These are phyloP conservation scores for Gnomoniopsis sp. DNA, from an alignment of 2,329 filamentous ascomycete species.

Conservation along the genomic window DNA sequence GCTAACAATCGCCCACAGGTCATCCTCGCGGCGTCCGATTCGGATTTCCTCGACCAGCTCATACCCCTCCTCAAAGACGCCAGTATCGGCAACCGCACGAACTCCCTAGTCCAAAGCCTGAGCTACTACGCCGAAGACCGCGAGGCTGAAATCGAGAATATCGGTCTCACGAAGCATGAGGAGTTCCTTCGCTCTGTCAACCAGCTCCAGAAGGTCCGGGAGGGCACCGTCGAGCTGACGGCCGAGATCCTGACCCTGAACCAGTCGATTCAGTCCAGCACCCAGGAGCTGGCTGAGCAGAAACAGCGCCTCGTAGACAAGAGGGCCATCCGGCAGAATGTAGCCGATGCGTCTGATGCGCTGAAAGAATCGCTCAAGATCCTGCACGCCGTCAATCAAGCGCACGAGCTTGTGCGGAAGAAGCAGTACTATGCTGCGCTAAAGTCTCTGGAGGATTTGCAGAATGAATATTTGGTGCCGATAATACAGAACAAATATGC, in stretches of 20 bases:
- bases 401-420: constrained; percentile 84
- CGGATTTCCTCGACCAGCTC: constrained; percentile 92
- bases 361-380: constrained; percentile 91
- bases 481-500: constrained; percentile 78
- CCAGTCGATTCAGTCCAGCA: constrained; percentile 91
- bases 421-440: constrained; percentile 96
- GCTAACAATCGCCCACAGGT: constrained; percentile 56
- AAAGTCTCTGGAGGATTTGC: constrained; percentile 89
- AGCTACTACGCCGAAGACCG: constrained; percentile 80
- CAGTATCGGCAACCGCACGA: constrained; percentile 68
- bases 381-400: constrained; percentile 85
- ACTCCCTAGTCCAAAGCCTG: constrained; percentile 72
- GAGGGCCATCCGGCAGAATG: constrained; percentile 87
- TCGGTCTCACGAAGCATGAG: constrained; percentile 93
- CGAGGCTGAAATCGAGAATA: constrained; percentile 87
- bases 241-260: constrained; percentile 89
- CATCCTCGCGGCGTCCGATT: constrained; percentile 84
- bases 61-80: constrained; percentile 94
- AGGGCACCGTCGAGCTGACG: constrained; percentile 85
- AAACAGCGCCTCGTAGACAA: constrained; percentile 94
- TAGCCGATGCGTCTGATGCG: constrained; percentile 86
- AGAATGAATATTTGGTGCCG: constrained; percentile 84
- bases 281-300: constrained; percentile 88
- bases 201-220: constrained; percentile 85
- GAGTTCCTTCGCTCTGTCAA: constrained; percentile 94